phyloP scores from a whole-genome alignment of 2,329 filamentous ascomycete species.

The Colletotrichum sansevieriae region DNA sequence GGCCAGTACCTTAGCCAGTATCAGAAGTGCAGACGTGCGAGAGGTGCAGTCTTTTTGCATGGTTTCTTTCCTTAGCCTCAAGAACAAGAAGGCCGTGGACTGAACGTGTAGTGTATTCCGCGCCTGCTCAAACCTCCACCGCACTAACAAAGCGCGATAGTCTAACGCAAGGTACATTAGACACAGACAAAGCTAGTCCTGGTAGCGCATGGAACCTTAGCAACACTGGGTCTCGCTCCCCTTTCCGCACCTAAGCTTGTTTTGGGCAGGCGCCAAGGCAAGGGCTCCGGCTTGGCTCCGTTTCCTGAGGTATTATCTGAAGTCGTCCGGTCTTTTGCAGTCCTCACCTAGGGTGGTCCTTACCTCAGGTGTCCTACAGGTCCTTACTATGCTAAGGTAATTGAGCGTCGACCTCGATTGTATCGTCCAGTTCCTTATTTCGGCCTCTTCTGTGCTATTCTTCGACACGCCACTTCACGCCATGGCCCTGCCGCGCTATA shows the following conservation, averaged over 20 bases:
- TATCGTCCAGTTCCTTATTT: constrained; percentile 16
- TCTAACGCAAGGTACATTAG: constrained; percentile 17
- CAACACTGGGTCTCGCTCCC: constrained; percentile 2
- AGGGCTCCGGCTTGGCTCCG: constrained; percentile 14
- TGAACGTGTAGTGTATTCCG: too few relatives aligned
- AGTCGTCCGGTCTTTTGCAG: neutral
- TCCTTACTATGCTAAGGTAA: too few relatives aligned
- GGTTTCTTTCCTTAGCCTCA: neutral
- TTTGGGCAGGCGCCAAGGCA: constrained; percentile 11
- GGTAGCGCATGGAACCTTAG: neutral
- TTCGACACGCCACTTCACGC: constrained; percentile 4
- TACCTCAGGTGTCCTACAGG: too few relatives aligned
- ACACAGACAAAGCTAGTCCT: neutral
- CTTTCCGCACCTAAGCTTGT: constrained; percentile 12
- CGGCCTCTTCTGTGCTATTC: neutral
- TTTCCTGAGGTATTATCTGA: constrained; percentile 25
- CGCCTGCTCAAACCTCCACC: neutral
- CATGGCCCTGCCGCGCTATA: constrained; percentile 23
- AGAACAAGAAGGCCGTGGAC: too few relatives aligned
- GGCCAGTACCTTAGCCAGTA: too few relatives aligned
- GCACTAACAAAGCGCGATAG: constrained; percentile 6
- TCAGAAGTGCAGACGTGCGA: too few relatives aligned
- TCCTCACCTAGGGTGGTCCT: neutral
- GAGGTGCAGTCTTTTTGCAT: too few relatives aligned
- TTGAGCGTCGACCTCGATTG: constrained; percentile 15